Conservation (phyloP, 805 yeast species). For the Saccharomycopsis fermentans region DNA sequence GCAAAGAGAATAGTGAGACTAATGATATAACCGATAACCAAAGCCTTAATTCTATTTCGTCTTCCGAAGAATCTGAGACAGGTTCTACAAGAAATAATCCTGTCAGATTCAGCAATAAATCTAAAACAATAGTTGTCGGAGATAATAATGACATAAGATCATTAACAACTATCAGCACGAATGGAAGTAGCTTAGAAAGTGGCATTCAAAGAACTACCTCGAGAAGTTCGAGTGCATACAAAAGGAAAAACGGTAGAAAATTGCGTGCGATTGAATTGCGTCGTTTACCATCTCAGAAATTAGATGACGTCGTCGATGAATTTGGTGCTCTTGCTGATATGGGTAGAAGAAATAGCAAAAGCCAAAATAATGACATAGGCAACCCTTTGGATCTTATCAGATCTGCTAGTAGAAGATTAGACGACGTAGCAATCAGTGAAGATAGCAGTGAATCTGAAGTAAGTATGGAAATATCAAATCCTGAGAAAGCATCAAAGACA, state of each 20-base stretch:
- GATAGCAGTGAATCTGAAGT: neutral
- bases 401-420: neutral
- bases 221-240: neutral
- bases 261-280: conserved; percentile 18
- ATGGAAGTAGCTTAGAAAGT: neutral
- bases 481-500: neutral
- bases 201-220: neutral
- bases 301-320: conserved; percentile 37
- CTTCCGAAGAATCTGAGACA: conserved; percentile 4
- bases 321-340: conserved; percentile 27
- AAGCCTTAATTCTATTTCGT: neutral
- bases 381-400: neutral
- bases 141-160: neutral
- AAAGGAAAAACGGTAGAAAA: neutral
- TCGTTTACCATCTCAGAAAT: conserved; percentile 30
- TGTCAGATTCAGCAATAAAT: neutral
- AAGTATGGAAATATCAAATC: neutral
- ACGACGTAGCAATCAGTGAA: neutral
- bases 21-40: neutral
- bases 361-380: neutral
- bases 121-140: neutral
- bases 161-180: neutral
- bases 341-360: neutral
- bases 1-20: neutral
- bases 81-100: neutral